Percentiles rank a stretch among this genome's conserved stretches.
phyloP scores from a whole-genome alignment of 441 rosid genomes.

The Erysimum pusillum region DNA sequence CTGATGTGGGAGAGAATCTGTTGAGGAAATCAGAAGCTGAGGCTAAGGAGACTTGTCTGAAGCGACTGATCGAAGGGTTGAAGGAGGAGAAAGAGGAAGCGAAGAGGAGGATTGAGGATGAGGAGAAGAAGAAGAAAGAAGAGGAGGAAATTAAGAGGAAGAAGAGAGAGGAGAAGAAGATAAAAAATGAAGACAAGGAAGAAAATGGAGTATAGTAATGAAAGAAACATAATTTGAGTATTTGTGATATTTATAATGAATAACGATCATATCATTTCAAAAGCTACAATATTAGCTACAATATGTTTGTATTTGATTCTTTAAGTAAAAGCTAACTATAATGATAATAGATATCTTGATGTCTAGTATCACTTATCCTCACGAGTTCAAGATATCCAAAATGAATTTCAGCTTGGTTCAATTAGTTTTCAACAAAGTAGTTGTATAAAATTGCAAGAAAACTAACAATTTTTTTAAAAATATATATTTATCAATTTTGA shows the following conservation, averaged over 20 bases:
- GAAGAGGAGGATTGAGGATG: slow-evolving; percentile 28
- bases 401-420: too few relatives aligned
- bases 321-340: too few relatives aligned
- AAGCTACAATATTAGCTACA: not conserved
- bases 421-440: too few relatives aligned
- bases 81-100: slow-evolving; percentile 42
- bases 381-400: too few relatives aligned
- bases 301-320: not conserved
- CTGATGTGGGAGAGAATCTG: slow-evolving; percentile 47
- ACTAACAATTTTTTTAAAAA: too few relatives aligned
- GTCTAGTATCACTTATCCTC: too few relatives aligned
- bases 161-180: too few relatives aligned
- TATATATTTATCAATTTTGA: too few relatives aligned
- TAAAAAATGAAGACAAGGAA: not conserved
- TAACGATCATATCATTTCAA: not conserved
- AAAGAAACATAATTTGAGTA: slow-evolving; percentile 2
- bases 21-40: slow-evolving; percentile 36
- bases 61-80: slow-evolving; percentile 27
- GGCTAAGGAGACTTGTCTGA: slow-evolving; percentile 8
- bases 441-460: too few relatives aligned
- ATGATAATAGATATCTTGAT: too few relatives aligned
- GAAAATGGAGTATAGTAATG: not conserved
- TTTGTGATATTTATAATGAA: not conserved
- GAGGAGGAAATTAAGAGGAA: slow-evolving; percentile 2
- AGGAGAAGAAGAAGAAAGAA: slow-evolving; percentile 27